Base-by-base conservation (phyloP, 345 rosid genomes). In the Raphanus sativus region DNA sequence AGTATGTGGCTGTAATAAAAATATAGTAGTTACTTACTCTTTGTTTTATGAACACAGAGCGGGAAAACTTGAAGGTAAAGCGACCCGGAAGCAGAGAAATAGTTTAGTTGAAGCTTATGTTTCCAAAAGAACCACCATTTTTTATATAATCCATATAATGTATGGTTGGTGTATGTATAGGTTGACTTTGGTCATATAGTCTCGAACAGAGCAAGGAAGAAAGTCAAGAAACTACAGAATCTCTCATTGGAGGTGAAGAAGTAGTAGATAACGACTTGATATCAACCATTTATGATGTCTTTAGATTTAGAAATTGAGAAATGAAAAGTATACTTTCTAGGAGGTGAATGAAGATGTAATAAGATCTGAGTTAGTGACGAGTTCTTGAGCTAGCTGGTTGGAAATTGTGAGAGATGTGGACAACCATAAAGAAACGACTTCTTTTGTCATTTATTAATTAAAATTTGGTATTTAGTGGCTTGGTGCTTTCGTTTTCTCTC, bases 51-150 rank as follows among this genome's bases (percentile, higher is more conserved):
- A 65, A 71, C 17, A 68, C 45, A 71, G 78, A 77, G 87, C 86
- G 95, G 89, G 93, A 91, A 89, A 86, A 87, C 87, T 82, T 87
- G 85, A 86, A 85, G 84, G 80, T 65, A 70, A 80, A 86, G 82
- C 86, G 81, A 84, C 69, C 84, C 62, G 75, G 83, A 62, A 58
- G 70, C 65, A 59, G 77, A 16, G 70, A 73, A 74, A 64, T 55
- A 65, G 54, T 67, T 62, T 16, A 40, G 34, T 68, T 28, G 29
- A 54, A 77, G 65, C 74, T 59, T 72, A 60, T 73, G 59, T 67
- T 60, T 73, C 65, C 77, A 67, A 74, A 63, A 62, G 82, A 74
- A 62, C 67, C 71, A 79, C 30, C 8, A 15, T 29, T n/a, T 71
- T 68, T 25, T 5, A 10, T 26, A 5, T 38, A 75, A 34, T 76